Base-by-base conservation (phyloP, 1,284 basidiomycete genomes). In the Porphyrellus sp. region DNA sequence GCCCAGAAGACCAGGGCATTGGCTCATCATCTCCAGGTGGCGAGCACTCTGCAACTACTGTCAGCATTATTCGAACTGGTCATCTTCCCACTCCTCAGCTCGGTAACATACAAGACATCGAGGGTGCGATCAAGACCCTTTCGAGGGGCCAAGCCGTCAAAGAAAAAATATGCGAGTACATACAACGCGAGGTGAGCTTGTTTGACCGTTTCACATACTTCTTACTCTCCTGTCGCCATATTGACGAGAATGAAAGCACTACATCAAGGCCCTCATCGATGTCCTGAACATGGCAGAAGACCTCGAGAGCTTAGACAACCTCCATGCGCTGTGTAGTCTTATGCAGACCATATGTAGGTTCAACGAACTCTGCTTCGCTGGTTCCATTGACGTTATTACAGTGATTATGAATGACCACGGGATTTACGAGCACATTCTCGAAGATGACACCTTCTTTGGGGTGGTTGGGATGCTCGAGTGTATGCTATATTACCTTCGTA, bases 401-500 rank as follows among this genome's bases (percentile, higher is more conserved):
- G 93, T 99, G 54, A 84, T 93, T 76, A 81, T 98, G 64, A 98
- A 98, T 69, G 97, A 99, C 72, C 94, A 94, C 68, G 82, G 81
- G 46, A 83, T 99, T 64, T 94, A 96, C 68, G 97, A 99, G 72
- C 90, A 95, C 68, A 90, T 99, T 59, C 78, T 99, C 34, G 87
- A 93, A 55, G 96, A 99, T 64, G 91, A 96, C 41, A 76, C 95
- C 52, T 98, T 98, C 72, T 80, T 90, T 59, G 93, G 91, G 49
- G 91, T 98, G 28, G 83, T 96, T 25, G 94, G 95, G 51, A 97
- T 99, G 79, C 84, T 99, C 58, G 96, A 99, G 79, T 99, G 93
- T 95, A 63, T 57, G 91, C 77, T 21, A 48, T 49, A 47, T 47
- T 35, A 38, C 51, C 45, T 53, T 54, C 47, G 37, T 55, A 53